Conservation (phyloP, 352 stramenopile species). For the Globisporangium sylvaticum region DNA sequence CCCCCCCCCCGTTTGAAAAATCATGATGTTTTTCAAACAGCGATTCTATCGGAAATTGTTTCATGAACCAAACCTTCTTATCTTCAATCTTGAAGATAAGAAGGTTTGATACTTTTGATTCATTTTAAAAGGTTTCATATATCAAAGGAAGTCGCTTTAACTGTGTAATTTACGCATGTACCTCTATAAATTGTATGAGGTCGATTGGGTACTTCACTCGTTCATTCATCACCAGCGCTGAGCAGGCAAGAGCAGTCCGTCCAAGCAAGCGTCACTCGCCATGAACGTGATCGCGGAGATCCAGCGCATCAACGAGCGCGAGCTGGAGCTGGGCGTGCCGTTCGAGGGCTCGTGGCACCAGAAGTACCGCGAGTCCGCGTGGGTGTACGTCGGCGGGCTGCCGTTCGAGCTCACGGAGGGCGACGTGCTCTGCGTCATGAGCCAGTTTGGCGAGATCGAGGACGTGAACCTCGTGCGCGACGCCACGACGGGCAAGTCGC, state of each 20-base stretch:
- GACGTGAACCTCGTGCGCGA: constrained; percentile 97
- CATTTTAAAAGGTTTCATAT: no score
- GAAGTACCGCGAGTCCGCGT: constrained; percentile 93
- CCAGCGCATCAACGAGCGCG: constrained; percentile 77
- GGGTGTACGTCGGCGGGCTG: constrained; percentile 95
- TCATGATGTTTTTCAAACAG: no score
- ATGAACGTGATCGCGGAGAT: constrained; percentile 87
- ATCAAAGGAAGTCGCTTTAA: no score
- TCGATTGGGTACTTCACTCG: no score
- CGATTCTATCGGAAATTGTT: no score
- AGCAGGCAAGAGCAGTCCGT: background rate
- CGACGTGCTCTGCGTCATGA: constrained; percentile 92
- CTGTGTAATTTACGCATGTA: no score
- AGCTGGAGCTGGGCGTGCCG: constrained; percentile 69
- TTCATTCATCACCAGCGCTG: background rate
- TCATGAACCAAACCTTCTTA: no score
- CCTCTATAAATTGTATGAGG: no score
- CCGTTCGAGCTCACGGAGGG: constrained; percentile 92
- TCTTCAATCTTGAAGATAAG: no score
- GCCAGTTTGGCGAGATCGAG: constrained; percentile 88
- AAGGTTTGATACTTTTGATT: no score
- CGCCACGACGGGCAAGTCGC: constrained; percentile 94
- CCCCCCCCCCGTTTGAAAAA: no score
- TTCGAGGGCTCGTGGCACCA: constrained; percentile 75
- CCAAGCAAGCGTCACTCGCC: background rate